Base-by-base conservation (phyloP, 352 stramenopile species). In the Phytophthora sansomeana region DNA sequence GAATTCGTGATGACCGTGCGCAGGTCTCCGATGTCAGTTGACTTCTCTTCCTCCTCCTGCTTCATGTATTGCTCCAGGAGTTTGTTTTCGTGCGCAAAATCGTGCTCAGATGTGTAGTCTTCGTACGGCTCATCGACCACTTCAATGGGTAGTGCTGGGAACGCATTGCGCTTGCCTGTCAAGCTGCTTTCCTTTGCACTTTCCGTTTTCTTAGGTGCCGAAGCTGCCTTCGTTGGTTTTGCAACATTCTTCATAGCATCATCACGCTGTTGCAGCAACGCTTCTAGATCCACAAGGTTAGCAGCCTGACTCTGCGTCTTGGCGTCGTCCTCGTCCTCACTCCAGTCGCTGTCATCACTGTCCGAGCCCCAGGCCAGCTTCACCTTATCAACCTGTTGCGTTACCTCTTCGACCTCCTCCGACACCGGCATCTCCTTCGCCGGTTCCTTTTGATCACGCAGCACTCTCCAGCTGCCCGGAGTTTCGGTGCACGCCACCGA, bases 11-110 rank as follows among this genome's bases (percentile, higher is more conserved):
- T 81, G 16, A 93, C 74, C 3, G 75, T 77, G 24, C 81, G 81
- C 42, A 94, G 58, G 35, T 89, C 71, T 41, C 67, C 63, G 9
- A 93, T 72, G 28, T 93, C 87, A 1, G 69, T 66, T 2, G 84
- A 90, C 35, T 94, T 94, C 2, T 93, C 84, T 16, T 91, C 85
- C 46, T 94, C 84, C 50, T 96, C 85, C 9, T 87, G 73, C 24
- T 81, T 87, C 63, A 96, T 90, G 69, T 96, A 96, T 28, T 89
- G 69, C 38, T 93, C 77, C 4, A 94, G 69, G 16, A 96, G 57
- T 41, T 80, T 67, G 32, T 92, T 88, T 46, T 96, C 87, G 50
- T 96, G 78, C 6, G 67, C 76, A 49, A 77, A 96, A 47, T 93
- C 73, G 59, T 92, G 75, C 52, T 88, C 83, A 4, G 65, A 64